Evolutionary conservation across 768 basidiomycete genomes (phyloP).

Genomic region (Strobilomyces echinocephalus): DNA sequence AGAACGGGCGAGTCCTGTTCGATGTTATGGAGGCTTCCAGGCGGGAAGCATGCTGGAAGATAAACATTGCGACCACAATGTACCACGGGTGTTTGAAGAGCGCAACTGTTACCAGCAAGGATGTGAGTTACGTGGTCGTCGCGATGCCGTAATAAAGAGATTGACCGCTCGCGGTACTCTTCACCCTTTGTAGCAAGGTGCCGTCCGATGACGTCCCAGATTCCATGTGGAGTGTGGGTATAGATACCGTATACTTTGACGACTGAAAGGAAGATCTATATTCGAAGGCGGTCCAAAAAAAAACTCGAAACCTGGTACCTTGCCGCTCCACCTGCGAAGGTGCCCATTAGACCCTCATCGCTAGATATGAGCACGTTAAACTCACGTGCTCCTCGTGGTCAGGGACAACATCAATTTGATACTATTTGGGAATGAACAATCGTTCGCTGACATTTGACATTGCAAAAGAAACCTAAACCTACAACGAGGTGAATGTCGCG

Average conservation of each 20-base stretch:
- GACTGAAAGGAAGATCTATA: conserved; percentile 23
- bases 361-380: not conserved
- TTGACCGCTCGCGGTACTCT: conserved; percentile 51
- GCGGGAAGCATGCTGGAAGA: conserved; percentile 50
- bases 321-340: conserved; percentile 35
- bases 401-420: conserved; percentile 45
- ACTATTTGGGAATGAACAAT: conserved; percentile 28
- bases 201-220: conserved; percentile 44
- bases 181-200: conserved; percentile 42
- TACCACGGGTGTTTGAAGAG: conserved; percentile 35
- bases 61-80: conserved; percentile 40
- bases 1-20: conserved; percentile 28
- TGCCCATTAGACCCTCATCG: not conserved
- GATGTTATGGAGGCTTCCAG: conserved; percentile 25
- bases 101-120: conserved; percentile 35
- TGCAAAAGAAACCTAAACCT: conserved; percentile 16
- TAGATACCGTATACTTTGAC: conserved; percentile 49
- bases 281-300: not conserved
- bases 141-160: not conserved
- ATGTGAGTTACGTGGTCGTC: not conserved
- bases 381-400: conserved; percentile 34
- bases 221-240: conserved; percentile 42
- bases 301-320: conserved; percentile 24
- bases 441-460: not conserved
- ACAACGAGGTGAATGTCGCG: conserved; percentile 48